Base-by-base conservation (phyloP, 192 early-diverging fungal species). In the Coemansia reversa region DNA sequence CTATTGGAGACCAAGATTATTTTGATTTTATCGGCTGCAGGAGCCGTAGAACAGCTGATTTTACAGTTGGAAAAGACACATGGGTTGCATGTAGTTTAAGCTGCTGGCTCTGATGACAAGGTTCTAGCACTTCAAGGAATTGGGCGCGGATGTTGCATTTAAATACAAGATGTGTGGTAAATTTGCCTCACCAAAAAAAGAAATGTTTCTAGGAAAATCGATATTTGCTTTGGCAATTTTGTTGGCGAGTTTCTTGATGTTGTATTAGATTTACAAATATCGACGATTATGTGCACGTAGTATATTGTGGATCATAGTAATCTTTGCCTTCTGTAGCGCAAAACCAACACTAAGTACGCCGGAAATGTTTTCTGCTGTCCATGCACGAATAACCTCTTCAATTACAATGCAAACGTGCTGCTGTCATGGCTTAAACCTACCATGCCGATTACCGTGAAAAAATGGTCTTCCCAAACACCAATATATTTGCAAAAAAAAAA, bases 91-190 rank as follows among this genome's bases (percentile, higher is more conserved):
- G 93, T 96, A 2, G 85, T 95, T 51, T 93, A 92, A 20, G 86
- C 86, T 28, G 90, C 91, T n/a, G 91, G 92, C 11, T 82, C 84
- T 6, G 91, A 93, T 62, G 89, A 92, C 7, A 96, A 96, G 74
- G 86, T 89, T 3, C 16, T 82, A 66, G 5, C 86, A 82, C 66
- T 81, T 95, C 14, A 81, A 82, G 54, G 81, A 84, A 33, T 63
- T 87, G 33, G 87, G 87, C 3, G 89, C 89, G 28, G 92, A 96
- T 73, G 90, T 81, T 11, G 94, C 85, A 9, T 90, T 96, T 83
- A 96, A 94, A 83, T 96, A 96, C 88, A 96, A 94, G 74, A 92
- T 84, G 7, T 83, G 75, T n/a, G 81, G 76, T 16, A 60, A 69
- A 33, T 64, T 68, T 19, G 56, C 66, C 1, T 68, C 58, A 0